Percentiles rank a stretch among this genome's conserved stretches.
These are phyloP conservation scores for Tricladium varicosporioides DNA, from an alignment of 2,329 filamentous ascomycete species.

Conservation along the genomic window DNA sequence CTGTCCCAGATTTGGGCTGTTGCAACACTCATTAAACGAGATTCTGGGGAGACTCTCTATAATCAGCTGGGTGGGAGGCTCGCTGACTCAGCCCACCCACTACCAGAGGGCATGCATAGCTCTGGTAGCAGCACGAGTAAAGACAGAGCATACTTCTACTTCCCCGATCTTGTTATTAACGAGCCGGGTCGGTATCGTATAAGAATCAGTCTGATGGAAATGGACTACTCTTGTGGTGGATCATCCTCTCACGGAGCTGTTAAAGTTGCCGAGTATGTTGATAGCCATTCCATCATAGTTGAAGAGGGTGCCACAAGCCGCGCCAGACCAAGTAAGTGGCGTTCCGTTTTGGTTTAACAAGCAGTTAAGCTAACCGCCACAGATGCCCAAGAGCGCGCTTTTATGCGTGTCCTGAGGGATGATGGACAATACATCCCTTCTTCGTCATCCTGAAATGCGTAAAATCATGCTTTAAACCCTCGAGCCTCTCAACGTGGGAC, in stretches of 20 bases:
- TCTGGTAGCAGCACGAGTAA: slow-evolving; percentile 9
- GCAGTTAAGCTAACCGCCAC: slow-evolving; percentile 15
- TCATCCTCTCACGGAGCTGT: slow-evolving; percentile 22
- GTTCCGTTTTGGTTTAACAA: neutral
- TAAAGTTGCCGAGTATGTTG: slow-evolving; percentile 26
- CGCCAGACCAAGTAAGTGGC: slow-evolving; percentile 27
- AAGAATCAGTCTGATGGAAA: slow-evolving; percentile 30
- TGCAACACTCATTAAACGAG: slow-evolving; percentile 26
- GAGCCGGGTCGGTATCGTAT: slow-evolving; percentile 30
- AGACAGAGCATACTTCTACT: slow-evolving; percentile 32
- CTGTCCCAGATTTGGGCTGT: slow-evolving; percentile 29
- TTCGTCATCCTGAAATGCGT: neutral
- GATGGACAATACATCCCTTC: slow-evolving; percentile 28
- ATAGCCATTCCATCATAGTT: slow-evolving; percentile 28
- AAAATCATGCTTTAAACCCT: no score
- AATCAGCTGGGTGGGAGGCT: slow-evolving; percentile 27
- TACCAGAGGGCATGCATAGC: slow-evolving; percentile 17
- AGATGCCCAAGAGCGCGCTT: slow-evolving; percentile 28
- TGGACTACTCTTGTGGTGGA: slow-evolving; percentile 27
- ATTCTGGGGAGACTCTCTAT: slow-evolving; percentile 27
- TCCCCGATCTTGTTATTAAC: slow-evolving; percentile 30
- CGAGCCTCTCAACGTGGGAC: no score
- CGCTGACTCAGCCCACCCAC: slow-evolving; percentile 31
- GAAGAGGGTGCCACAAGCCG: slow-evolving; percentile 20
- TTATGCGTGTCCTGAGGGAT: slow-evolving; percentile 27